Evolutionary conservation across 192 early-diverging fungal genomes (phyloP), one percentile per base, ranked within the genome.

Genomic region (Backusella sp.): DNA sequence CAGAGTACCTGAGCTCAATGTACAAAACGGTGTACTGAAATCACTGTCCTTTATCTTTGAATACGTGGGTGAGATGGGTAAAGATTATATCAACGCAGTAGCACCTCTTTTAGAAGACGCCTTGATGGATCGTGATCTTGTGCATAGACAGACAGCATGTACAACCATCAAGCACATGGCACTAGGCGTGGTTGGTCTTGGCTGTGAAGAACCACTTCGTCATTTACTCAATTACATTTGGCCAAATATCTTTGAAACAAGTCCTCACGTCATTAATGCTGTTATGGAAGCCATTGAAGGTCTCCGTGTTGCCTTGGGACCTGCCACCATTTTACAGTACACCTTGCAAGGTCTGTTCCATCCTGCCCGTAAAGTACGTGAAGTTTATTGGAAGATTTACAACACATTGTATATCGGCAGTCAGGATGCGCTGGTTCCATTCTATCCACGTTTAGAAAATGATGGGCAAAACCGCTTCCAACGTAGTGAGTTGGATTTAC

Each of bases 371-470:
- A 91, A 94, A 70, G 96, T 99, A 6, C 88, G 98, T 19, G 96
- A 99, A 80, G 92, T 99, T 19, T 99, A 99, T 82, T 99, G 98
- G 98, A 97, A 94, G 76, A 95, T 99, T 76, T 99, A 96, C 86
- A 99, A 99, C 83, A 93, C 93, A 78, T 79, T 97, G 78, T 99
- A 98, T 75, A 94, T 99, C 74, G 92, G 89, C 5, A 84, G 89
- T 32, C 97, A 99, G 83, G 97, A 96, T 67, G 92, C 93, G 7
- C 81, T 99, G 62, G 95, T 98, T 30, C 91, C 96, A 4, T 98
- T 86, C 72, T 99, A 98, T 74, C 97, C 98, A 15, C 81, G 93
- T 26, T 90, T 98, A 42, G 96, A 98, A 73, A 88, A 94, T 78
- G 92, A 94, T 73, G 88, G 83, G 7, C 68, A 85, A 15, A 96